These are phyloP conservation scores for Peterozyma xylosa DNA, from an alignment of 805 yeast species.

Conservation along the genomic window DNA sequence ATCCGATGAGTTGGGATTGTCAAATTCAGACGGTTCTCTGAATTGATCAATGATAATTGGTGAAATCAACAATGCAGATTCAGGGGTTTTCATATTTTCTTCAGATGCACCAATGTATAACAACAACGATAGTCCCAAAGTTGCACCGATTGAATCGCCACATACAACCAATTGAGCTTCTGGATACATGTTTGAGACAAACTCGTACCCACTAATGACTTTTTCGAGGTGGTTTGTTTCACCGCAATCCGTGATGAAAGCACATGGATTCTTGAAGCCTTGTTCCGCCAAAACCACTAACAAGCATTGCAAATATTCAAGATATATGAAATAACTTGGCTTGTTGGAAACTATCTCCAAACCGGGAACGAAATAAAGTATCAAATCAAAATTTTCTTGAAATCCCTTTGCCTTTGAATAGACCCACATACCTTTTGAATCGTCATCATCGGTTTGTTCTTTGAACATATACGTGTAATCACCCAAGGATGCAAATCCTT, in stretches of 20 bases:
- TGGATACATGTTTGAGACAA: conserved; percentile 15
- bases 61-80: conserved; percentile 23
- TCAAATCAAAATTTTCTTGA: conserved; percentile 25
- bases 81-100: conserved; percentile 15
- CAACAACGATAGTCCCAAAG: conserved; percentile 27
- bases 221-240: conserved; percentile 17
- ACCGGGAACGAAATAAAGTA: conserved; percentile 38
- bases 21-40: conserved; percentile 12
- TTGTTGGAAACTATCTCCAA: conserved; percentile 22
- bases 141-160: conserved; percentile 46
- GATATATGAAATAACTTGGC: conserved; percentile 29
- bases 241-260: conserved; percentile 23
- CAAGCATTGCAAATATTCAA: conserved; percentile 35
- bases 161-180: conserved; percentile 23
- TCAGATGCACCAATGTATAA: conserved; percentile 18
- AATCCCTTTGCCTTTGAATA: conserved; percentile 20
- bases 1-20: conserved; percentile 14
- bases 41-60: conserved; percentile 13
- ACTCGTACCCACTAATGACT: conserved; percentile 24
- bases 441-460: conserved; percentile 11
- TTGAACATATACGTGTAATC: conserved; percentile 15
- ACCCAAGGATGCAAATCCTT: conserved; percentile 26
- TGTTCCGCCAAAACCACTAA: conserved; percentile 33
- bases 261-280: conserved; percentile 42
- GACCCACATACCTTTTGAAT: conserved; percentile 24